Base-by-base conservation (phyloP, 129 eudicot genomes). In the Rutidosis leptorrhynchoides region DNA sequence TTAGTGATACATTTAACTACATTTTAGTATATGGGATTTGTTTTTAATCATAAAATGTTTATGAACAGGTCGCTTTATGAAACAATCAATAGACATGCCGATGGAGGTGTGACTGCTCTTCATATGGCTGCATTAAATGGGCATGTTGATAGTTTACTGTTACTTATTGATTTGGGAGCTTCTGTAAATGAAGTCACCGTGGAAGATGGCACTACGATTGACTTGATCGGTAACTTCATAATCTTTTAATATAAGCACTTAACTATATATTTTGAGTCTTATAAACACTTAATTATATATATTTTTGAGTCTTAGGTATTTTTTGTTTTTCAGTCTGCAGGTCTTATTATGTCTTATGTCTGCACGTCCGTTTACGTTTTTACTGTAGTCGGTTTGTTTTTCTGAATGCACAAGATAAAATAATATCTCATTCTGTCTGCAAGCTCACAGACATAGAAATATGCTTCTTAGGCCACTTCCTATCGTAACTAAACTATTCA, bases 121-220 rank as follows among this genome's bases (percentile, higher is more conserved):
- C 97, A 91, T 88, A 91, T 91, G 97, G 96, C 97, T 66, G 95
- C 97, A 23, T 67, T 91, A 51, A 91, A 91, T 71, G 94, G 97
- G 48, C 96, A 91, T 71, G 69, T 58, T 51, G 97, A 88, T 56
- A 71, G 80, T 20, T 75, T 91, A 23, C 97, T 83, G 48, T 78
- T 91, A 64, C 84, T 91, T 29, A 66, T 91, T 62, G 97, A 91
- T 65, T 74, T 91, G 7, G 97, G 97, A 54, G 97, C 97, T 77
- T 87, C 94, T 65, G 86, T 87, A 3, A 56, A 77, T 58, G 83
- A 81, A 51, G 77, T 74, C 42, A 91, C 97, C 7, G 83, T 84
- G 60, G 97, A 91, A 70, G 97, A 88, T 77, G 97, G 97, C 58
- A 77, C 88, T 25, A 84, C 94, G 12, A 87, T 91, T 68, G 97